These are phyloP conservation scores for Cucumis hystrix DNA, from an alignment of 306 rosid species.

Conservation along the genomic window DNA sequence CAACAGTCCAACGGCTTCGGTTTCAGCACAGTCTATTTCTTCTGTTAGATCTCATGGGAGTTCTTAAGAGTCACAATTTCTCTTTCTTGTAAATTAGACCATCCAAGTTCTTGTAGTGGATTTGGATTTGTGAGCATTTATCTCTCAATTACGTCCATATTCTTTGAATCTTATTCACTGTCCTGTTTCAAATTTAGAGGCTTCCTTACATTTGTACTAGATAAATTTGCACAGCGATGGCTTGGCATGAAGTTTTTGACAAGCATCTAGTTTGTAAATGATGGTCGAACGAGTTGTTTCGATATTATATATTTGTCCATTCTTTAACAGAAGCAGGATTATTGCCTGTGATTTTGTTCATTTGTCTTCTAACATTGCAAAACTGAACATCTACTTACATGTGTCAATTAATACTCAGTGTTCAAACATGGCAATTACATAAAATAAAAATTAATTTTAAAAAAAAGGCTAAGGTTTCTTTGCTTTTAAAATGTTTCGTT, in stretches of 20 bases:
- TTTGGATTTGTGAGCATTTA: neutral
- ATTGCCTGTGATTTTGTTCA: conserved; percentile 1
- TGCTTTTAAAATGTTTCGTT: too few species aligned
- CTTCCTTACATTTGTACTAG: neutral
- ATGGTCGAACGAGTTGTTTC: neutral
- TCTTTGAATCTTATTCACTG: neutral
- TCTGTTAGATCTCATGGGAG: conserved; percentile 89
- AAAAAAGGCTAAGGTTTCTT: too few species aligned
- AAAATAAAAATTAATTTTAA: too few species aligned
- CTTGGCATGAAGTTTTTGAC: neutral
- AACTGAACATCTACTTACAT: too few species aligned
- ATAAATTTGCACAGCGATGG: neutral
- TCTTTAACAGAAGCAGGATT: neutral
- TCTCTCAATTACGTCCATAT: neutral
- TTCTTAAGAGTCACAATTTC: conserved; percentile 26
- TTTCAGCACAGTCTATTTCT: conserved; percentile 92
- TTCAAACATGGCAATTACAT: too few species aligned
- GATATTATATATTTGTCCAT: neutral
- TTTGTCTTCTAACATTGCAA: neutral
- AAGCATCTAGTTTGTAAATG: neutral
- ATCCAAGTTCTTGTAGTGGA: neutral
- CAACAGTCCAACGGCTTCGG: conserved; percentile 91
- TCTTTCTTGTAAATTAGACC: neutral
- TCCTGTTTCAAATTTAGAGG: neutral
- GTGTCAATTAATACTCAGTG: too few species aligned